Base-by-base conservation (phyloP, 2,329 filamentous ascomycete species). In the Emericellopsis atlantica region DNA sequence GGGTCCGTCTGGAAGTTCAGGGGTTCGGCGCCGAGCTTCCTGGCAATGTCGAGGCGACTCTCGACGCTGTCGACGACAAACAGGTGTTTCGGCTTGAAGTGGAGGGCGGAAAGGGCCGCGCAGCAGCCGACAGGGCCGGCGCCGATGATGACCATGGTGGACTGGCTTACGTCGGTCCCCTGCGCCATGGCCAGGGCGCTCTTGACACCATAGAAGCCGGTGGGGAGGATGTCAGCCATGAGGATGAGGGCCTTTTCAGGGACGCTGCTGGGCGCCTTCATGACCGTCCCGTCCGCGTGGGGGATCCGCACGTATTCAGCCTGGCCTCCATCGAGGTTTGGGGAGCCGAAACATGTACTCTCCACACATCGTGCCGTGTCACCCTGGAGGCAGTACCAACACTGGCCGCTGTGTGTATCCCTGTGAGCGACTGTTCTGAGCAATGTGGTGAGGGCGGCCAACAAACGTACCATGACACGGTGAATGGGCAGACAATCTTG, bases 171-270 rank as follows among this genome's bases (percentile, higher is more conserved):
- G 21, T 56, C 46, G 5, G 54, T 45, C n/a, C 45, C 48, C 18
- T 52, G 49, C 32, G 81, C 68, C 53, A 80, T 63, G 43, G 75
- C 74, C 58, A 94, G 81, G 6, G 79, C 89, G 53, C 87, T 92
- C 43, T 73, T 71, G 5, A 84, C 84, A 6, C 85, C 88, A 51
- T 89, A 94, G 62, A 78, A 94, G 7, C 89, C 84, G 0, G 81
- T 86, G 2, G 88, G 88, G 60, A 92, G 94, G 51, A 95, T 93
- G 55, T 95, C 88, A 14, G 85, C 87, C 88, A 95, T 94, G 22
- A 95, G 71, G 6, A 93, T 78, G 38, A 93, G 69, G 31, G 78
- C 78, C 47, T 83, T 74, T 49, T 90, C 81, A 16, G 16, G 81
- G 43, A 93, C 81, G n/a, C 49, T 52, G 8, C 72, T 75, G 6